phyloP scores from a whole-genome alignment of 805 yeast genomes.

The Hanseniaspora guilliermondii region DNA sequence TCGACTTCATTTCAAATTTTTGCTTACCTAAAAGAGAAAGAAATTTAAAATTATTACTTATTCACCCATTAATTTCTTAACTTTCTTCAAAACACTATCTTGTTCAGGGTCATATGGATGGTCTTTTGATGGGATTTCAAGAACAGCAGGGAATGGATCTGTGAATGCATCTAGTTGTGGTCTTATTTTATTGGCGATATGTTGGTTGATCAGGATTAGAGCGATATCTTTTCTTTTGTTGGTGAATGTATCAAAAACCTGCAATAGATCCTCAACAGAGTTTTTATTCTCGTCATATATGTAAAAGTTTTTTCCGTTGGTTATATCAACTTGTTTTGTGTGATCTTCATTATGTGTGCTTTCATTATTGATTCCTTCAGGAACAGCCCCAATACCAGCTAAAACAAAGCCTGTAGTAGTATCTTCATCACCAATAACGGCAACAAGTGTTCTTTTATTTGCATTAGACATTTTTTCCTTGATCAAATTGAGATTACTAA shows the following conservation, averaged over 20 bases:
- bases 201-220: constrained; percentile 83
- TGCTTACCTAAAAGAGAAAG: not conserved
- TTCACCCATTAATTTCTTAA: constrained; percentile 90
- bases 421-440: constrained; percentile 96
- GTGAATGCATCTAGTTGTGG: constrained; percentile 69
- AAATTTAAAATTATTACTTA: constrained; percentile 24
- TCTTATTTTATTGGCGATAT: constrained; percentile 83
- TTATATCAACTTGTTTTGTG: constrained; percentile 26
- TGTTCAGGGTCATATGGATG: constrained; percentile 98
- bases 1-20: no score
- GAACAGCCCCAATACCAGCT: constrained; percentile 68
- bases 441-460: constrained; percentile 63
- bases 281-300: constrained; percentile 73
- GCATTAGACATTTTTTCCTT: constrained; percentile 17
- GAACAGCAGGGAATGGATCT: constrained; percentile 86
- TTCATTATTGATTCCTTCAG: not conserved
- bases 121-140: constrained; percentile 96
- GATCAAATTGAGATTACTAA: no score
- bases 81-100: constrained; percentile 89
- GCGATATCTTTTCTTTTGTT: constrained; percentile 77
- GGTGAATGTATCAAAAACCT: constrained; percentile 66
- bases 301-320: constrained; percentile 54
- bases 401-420: constrained; percentile 89
- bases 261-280: constrained; percentile 57
- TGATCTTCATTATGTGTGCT: not conserved